phyloP scores from a whole-genome alignment of 2,329 filamentous ascomycete species.

The Fusarium verticillioides region DNA sequence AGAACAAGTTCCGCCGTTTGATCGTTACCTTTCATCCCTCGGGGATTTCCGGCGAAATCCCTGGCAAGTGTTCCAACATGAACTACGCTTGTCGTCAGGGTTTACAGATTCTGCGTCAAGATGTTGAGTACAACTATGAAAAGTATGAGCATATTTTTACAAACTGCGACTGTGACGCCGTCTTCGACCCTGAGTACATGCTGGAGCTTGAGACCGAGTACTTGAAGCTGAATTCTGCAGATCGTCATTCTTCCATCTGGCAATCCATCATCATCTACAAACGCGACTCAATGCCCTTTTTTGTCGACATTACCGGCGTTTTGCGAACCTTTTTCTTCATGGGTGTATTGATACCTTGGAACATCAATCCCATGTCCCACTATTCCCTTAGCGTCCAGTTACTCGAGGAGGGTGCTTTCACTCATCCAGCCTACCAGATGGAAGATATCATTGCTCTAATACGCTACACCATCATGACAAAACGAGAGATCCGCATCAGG shows the following conservation, averaged over 20 bases:
- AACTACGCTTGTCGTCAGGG: slow-evolving; percentile 34
- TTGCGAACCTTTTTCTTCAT: slow-evolving; percentile 42
- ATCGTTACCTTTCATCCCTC: slow-evolving; percentile 29
- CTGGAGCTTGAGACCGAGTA: slow-evolving; percentile 30
- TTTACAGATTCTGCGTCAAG: slow-evolving; percentile 23
- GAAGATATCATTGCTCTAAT: slow-evolving; percentile 34
- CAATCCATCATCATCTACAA: slow-evolving; percentile 42
- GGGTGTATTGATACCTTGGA: slow-evolving; percentile 39
- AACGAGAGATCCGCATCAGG: slow-evolving; percentile 25
- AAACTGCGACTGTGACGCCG: slow-evolving; percentile 41
- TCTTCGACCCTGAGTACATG: slow-evolving; percentile 40
- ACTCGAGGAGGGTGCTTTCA: slow-evolving; percentile 27
- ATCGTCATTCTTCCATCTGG: slow-evolving; percentile 42
- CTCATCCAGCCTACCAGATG: slow-evolving; percentile 32
- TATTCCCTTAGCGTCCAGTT: slow-evolving; percentile 31
- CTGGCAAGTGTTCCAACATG: slow-evolving; percentile 33
- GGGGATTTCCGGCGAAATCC: slow-evolving; percentile 16
- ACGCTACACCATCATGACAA: slow-evolving; percentile 28
- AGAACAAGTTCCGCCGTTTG: slow-evolving; percentile 22
- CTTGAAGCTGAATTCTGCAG: slow-evolving; percentile 15
- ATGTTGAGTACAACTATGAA: slow-evolving; percentile 32
- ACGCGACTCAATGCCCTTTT: slow-evolving; percentile 41
- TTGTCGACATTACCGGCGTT: slow-evolving; percentile 41
- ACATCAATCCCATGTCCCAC: slow-evolving; percentile 36
- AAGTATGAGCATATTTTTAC: slow-evolving; percentile 40